These are phyloP conservation scores for Pseudogymnoascus destructans DNA, from an alignment of 2,329 filamentous ascomycete species.

Conservation along the genomic window DNA sequence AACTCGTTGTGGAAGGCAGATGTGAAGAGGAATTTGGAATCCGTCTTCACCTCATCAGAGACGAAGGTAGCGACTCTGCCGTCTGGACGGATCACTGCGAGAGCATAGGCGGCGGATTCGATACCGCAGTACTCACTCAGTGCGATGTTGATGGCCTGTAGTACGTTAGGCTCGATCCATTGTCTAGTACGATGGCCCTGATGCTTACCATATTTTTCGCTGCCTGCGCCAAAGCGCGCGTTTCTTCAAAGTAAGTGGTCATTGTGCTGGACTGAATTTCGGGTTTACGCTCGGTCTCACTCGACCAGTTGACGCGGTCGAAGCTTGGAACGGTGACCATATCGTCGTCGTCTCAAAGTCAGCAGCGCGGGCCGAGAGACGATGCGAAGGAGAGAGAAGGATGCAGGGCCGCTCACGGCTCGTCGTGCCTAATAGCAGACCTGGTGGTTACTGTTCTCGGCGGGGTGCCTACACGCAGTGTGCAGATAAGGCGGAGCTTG, in stretches of 20 bases:
- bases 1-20: neutral
- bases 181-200: neutral
- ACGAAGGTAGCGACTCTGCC: constrained; percentile 1
- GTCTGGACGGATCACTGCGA: constrained; percentile 1
- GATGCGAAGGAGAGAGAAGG: neutral
- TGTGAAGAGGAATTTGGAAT: neutral
- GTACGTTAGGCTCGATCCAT: neutral
- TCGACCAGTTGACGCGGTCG: neutral
- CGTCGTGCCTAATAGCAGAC: neutral
- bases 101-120: constrained; percentile 4
- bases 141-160: constrained; percentile 2
- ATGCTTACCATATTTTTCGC: neutral
- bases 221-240: neutral
- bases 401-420: neutral
- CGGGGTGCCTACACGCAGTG: neutral
- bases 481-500: neutral
- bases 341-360: neutral
- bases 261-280: neutral
- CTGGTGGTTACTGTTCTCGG: neutral
- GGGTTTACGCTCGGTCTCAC: neutral
- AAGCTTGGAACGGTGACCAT: neutral
- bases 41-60: constrained; percentile 3
- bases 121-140: constrained; percentile 8
- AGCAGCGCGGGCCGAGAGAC: neutral
- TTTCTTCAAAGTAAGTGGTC: neutral